These are phyloP conservation scores for Hanseniaspora valbyensis DNA, from an alignment of 805 yeast genomes.

Conservation along the genomic window DNA sequence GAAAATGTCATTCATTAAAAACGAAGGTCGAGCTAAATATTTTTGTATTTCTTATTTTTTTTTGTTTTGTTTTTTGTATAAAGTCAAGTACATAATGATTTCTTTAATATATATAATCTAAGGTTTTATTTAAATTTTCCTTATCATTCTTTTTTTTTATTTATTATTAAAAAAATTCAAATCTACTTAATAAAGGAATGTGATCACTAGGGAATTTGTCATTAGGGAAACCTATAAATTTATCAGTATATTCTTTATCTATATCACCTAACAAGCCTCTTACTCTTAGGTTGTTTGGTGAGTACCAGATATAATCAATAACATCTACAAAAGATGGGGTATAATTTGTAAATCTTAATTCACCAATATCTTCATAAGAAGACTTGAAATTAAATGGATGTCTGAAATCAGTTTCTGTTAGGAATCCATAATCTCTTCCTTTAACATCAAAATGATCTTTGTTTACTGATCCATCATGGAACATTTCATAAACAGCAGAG, in stretches of 20 bases:
- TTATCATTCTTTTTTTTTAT: neutral
- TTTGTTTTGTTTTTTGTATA: no score
- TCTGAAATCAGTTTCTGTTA: constrained; percentile 76
- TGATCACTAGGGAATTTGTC: constrained; percentile 92
- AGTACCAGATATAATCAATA: constrained; percentile 92
- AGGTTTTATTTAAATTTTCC: neutral
- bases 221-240: constrained; percentile 85
- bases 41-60: no score
- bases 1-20: no score
- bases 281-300: constrained; percentile 68
- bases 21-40: no score
- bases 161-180: constrained; percentile 40
- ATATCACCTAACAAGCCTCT: constrained; percentile 77
- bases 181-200: constrained; percentile 70
- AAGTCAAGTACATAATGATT: no score
- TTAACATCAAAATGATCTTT: constrained; percentile 62
- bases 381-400: constrained; percentile 75
- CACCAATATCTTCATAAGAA: constrained; percentile 74
- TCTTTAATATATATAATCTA: neutral
- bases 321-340: constrained; percentile 89
- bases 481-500: constrained; percentile 85
- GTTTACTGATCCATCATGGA: constrained; percentile 69
- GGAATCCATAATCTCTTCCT: constrained; percentile 82
- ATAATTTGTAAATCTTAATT: constrained; percentile 86
- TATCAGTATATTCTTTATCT: constrained; percentile 63